Base-by-base conservation (phyloP, 768 basidiomycete species). In the Amanita phalloides region DNA sequence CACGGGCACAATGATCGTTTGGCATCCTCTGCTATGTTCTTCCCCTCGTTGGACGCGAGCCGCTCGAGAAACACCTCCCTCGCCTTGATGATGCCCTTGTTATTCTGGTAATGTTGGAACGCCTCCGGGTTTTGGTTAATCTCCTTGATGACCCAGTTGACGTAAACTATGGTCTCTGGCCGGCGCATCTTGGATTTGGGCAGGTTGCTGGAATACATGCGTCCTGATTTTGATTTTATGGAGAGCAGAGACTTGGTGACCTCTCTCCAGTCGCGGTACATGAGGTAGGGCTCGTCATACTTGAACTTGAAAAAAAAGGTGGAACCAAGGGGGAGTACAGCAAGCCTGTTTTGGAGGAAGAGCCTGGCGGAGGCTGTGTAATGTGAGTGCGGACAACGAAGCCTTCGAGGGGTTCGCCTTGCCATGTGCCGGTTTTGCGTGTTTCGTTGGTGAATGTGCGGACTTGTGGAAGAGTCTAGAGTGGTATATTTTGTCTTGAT, bases 261-360 rank as follows among this genome's bases (percentile, higher is more conserved):
- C n/a, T n/a, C n/a, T n/a, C n/a, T n/a, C n/a, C n/a, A 98, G 63
- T 94, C 90, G 51, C 96, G 85, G 68, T 96, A 98, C 82, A 95
- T 94, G 77, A 97, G 83, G 64, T 99, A 99, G 2, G 95, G 95
- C 62, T 98, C 91, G 66, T 98, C 93, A 66, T 97, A 98, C 64
- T 99, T 99, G 70, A 98, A 77, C 63, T 99, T 99, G 82, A 96
- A 98, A 77, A 99, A 97, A 74, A 97, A 95, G 0, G 90, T 85
- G 1, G 86, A 81, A 28, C 86, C 90, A 0, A n/a, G n/a, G 82
- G 66, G 0, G 73, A 64, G 61, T 97, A 96, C 1, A 78, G 75
- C 14, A 61, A 54, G n/a, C 57, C 60, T 20, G 66, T 68, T 13
- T 62, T 66, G 0, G 61, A 26, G 2, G 20, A 14, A 2, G 51